A percentile compares a stretch with the other conserved stretches of the same genome.
Conservation (phyloP, 2,329 filamentous ascomycete genomes). For the Ophiobolus disseminans region DNA sequence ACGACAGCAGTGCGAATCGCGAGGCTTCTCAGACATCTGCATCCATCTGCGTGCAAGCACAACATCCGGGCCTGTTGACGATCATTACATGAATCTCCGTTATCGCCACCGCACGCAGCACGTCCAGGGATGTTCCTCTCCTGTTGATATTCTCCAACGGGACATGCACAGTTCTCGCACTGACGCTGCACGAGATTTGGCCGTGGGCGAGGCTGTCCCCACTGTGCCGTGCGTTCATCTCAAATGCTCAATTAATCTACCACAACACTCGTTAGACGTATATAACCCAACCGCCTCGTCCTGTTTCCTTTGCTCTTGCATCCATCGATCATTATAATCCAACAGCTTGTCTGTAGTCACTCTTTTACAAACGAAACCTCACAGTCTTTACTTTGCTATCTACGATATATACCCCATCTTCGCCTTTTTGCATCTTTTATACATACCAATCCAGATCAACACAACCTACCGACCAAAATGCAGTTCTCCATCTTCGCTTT, state of each 20-base stretch:
- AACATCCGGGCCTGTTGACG: slow-evolving; percentile 2
- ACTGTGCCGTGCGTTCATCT: slow-evolving; percentile 11
- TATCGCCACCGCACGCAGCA: slow-evolving; percentile 18
- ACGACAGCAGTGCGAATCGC: background rate
- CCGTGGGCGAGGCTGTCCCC: slow-evolving; percentile 15
- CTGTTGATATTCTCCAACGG: slow-evolving; percentile 2
- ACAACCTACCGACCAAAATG: too few species aligned
- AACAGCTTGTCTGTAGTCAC: slow-evolving; percentile 41
- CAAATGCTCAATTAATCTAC: slow-evolving; percentile 20
- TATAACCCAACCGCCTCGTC: slow-evolving; percentile 17
- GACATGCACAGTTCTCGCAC: too few species aligned
- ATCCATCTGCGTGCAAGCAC: too few species aligned
- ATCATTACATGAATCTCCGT: slow-evolving; percentile 22
- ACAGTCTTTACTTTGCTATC: slow-evolving; percentile 19
- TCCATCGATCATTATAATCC: slow-evolving; percentile 25
- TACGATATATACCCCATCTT: background rate
- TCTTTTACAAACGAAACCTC: slow-evolving; percentile 28
- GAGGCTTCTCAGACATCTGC: too few species aligned
- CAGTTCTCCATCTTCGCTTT: slow-evolving; percentile 41
- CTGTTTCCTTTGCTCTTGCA: slow-evolving; percentile 14
- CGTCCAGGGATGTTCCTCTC: background rate
- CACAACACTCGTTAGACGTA: too few species aligned
- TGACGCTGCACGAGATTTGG: too few species aligned
- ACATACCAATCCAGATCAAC: slow-evolving; percentile 14
- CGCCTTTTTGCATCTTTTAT: slow-evolving; percentile 13